Conservation (phyloP, 768 basidiomycete genomes). For the Saitozyma sp. region DNA sequence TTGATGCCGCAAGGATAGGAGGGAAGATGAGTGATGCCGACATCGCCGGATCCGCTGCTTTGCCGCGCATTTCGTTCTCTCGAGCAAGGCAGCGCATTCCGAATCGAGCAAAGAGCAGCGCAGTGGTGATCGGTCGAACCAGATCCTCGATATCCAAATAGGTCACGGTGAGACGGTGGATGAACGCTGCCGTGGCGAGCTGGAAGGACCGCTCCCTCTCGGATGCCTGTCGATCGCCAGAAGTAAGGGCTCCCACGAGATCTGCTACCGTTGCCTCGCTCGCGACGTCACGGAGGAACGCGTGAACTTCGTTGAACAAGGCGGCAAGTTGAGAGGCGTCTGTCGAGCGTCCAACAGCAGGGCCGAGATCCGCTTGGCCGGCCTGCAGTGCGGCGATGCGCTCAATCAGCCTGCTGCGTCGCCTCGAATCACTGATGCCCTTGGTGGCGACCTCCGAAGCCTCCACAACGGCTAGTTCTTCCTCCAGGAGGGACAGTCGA, state of each 20-base stretch:
- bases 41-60: not conserved
- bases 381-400: slow-evolving; percentile 9
- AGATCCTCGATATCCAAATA: slow-evolving; percentile 77
- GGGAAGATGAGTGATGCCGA: slow-evolving; percentile 3
- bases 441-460: slow-evolving; percentile 28
- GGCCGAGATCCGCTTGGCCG: slow-evolving; percentile 22
- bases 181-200: slow-evolving; percentile 74
- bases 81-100: slow-evolving; percentile 65
- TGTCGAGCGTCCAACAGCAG: slow-evolving; percentile 13
- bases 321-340: slow-evolving; percentile 44
- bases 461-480: slow-evolving; percentile 35
- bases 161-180: slow-evolving; percentile 65
- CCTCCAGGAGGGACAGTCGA: slow-evolving; percentile 17
- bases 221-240: slow-evolving; percentile 26
- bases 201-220: slow-evolving; percentile 72
- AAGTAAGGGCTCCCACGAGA: slow-evolving; percentile 52
- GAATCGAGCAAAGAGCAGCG: slow-evolving; percentile 66
- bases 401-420: slow-evolving; percentile 1
- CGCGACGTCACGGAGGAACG: slow-evolving; percentile 67
- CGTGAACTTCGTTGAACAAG: slow-evolving; percentile 60
- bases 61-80: slow-evolving; percentile 9
- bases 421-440: slow-evolving; percentile 36
- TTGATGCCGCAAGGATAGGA: not conserved
- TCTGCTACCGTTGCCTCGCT: slow-evolving; percentile 60
- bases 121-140: slow-evolving; percentile 64